A percentile compares a stretch with the other conserved stretches of the same genome.
Evolutionary conservation across 2,329 filamentous ascomycete species (phyloP).

Genomic region (Alternaria sp.): DNA sequence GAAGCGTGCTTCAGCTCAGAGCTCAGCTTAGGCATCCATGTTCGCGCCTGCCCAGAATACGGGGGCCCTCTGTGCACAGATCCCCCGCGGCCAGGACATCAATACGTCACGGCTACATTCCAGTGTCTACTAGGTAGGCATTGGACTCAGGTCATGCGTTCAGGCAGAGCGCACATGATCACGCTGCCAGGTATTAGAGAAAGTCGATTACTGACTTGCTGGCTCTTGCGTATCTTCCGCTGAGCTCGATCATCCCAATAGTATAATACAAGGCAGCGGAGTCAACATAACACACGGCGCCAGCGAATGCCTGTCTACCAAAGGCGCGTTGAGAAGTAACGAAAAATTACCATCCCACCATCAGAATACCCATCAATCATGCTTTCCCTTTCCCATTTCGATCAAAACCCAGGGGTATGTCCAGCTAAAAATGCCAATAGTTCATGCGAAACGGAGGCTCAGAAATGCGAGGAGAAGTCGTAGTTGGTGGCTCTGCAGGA

Average conservation of each 20-base stretch:
- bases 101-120: neutral
- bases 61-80: constrained; percentile 8
- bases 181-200: neutral
- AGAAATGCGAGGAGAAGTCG: constrained; percentile 12
- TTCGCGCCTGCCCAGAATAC: neutral
- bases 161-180: neutral
- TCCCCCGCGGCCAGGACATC: constrained; percentile 3
- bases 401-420: constrained; percentile 17
- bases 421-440: constrained; percentile 29
- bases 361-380: constrained; percentile 22
- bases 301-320: neutral
- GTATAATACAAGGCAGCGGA: constrained; percentile 10
- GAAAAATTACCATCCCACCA: constrained; percentile 21
- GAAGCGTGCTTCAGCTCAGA: neutral
- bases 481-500: constrained; percentile 10
- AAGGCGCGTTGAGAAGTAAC: constrained; percentile 7
- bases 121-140: neutral
- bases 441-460: constrained; percentile 13
- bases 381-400: constrained; percentile 5
- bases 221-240: neutral
- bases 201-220: neutral
- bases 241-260: neutral
- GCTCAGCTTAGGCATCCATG: neutral
- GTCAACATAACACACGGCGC: neutral
- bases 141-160: neutral